Base-by-base conservation (phyloP, 2,329 filamentous ascomycete genomes). In the Microdochium nivale region DNA sequence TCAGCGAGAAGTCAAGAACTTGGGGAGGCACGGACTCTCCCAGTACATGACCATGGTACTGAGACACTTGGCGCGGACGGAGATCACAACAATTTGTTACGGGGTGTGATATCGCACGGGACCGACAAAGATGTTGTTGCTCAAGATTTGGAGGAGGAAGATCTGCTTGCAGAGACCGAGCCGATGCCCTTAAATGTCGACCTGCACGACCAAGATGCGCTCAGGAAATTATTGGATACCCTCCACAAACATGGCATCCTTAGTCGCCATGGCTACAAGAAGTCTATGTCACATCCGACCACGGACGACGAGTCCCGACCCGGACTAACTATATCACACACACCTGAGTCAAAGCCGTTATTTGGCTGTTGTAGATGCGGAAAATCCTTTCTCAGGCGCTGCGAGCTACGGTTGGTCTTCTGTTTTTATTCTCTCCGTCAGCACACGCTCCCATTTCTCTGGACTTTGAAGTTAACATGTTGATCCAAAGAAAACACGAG, bases 401-500 rank as follows among this genome's bases (percentile, higher is more conserved):
- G 78, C 59, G 80, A 84, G 59, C 67, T 84, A 25, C 83, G 75
- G 80, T 83, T 70, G 53, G 74, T 57, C 5, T 30, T 30, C n/a
- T n/a, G n/a, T n/a, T n/a, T n/a, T n/a, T n/a, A n/a, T n/a, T n/a
- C n/a, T n/a, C n/a, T n/a, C n/a, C n/a, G n/a, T n/a, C n/a, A n/a
- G n/a, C n/a, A n/a, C n/a, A n/a, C n/a, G n/a, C n/a, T n/a, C n/a
- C n/a, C n/a, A n/a, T n/a, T n/a, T n/a, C n/a, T n/a, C n/a, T n/a
- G n/a, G n/a, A n/a, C 51, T 7, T 10, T 43, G 30, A 49, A 27
- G 33, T 65, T 63, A 54, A 70, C 40, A 25, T 19, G 14, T 13
- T 25, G 35, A 11, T 11, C 7, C 11, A 25, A 53, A 92, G 88
- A 57, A 96, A 96, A 66, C 91, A 96, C 64, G 74, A 81, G 65